Conservation (phyloP, 495 filamentous ascomycete species). For the Annulohypoxylon moriforme region DNA sequence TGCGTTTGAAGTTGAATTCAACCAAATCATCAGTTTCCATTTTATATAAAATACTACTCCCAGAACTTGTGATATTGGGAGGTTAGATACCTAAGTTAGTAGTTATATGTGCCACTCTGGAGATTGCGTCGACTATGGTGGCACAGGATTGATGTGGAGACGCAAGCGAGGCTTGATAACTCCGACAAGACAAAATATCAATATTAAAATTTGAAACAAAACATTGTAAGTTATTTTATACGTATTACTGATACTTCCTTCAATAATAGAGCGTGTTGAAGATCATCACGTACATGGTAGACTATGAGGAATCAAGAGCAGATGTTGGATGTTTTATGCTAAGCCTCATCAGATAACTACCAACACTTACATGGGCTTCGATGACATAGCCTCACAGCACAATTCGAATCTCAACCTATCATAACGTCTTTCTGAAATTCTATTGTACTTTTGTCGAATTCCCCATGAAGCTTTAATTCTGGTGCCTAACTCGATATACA, state of each 20-base stretch:
- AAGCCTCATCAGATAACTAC: neutral
- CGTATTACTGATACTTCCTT: neutral
- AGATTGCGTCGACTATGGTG: no score
- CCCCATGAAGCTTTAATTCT: neutral
- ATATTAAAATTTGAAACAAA: neutral
- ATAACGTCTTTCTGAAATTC: neutral
- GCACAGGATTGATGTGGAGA: no score
- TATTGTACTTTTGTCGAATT: neutral
- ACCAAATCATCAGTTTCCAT: no score
- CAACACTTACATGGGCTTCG: neutral
- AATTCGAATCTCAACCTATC: neutral
- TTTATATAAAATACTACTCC: no score
- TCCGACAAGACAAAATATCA: no score
- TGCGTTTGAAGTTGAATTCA: no score
- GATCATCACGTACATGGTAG: neutral
- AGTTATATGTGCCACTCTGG: no score
- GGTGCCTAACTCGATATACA: slow-evolving; percentile 13
- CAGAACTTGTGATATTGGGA: no score
- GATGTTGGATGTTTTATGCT: neutral
- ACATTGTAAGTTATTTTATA: neutral
- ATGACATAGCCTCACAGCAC: neutral
- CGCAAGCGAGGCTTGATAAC: neutral
- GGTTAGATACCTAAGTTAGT: no score
- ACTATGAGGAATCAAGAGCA: neutral
- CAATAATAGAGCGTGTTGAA: neutral